Base-by-base conservation (phyloP, 2,329 filamentous ascomycete species). In the Amesomyces nigricolor region DNA sequence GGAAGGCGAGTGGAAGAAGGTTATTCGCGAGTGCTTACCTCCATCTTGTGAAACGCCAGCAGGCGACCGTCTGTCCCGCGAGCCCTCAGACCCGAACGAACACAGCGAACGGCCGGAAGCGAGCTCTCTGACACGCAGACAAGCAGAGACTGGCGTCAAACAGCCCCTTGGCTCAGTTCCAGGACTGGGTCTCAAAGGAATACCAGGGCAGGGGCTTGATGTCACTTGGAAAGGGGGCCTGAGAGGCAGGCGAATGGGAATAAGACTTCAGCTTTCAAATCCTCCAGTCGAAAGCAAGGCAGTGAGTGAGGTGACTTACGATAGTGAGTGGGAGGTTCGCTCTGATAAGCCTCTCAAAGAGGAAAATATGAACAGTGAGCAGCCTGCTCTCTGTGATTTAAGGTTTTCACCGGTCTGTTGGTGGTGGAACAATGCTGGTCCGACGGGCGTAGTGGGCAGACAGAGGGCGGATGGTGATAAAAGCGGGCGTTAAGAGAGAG, bases 31-130 rank as follows among this genome's bases (percentile, higher is more conserved):
- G 42, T 35, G 51, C 56, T 58, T 51, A 58, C 56, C 56, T 58
- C 56, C 56, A 58, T 58, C 42, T 44, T 52, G 51, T 57, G 54
- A 8, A 50, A 57, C 53, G 14, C 7, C 17, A 45, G 19, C 51
- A 13, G 32, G 32, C 32, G 43, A 22, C 29, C 29, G 40, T 29
- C 16, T 32, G 46, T 47, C 29, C 6, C 39, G 45, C 17, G 46
- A 52, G 22, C 47, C 43, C 51, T 48, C 55, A 38, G 47, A 47
- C 47, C 37, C 22, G 43, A 48, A 37, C 14, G 48, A 53, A 37
- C 19, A n/a, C 22, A 11, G 26, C 43, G 38, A 50, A 58, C 53
- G 52, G 53, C 49, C 52, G 56, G 49, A 55, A 56, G 53, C 17
- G 22, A 44, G 38, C 26, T 17, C 26, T 22, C 32, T 10, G 32